Evolutionary conservation across 2,329 filamentous ascomycete species (phyloP).

Genomic region (Cercospora zeae-maydis): DNA sequence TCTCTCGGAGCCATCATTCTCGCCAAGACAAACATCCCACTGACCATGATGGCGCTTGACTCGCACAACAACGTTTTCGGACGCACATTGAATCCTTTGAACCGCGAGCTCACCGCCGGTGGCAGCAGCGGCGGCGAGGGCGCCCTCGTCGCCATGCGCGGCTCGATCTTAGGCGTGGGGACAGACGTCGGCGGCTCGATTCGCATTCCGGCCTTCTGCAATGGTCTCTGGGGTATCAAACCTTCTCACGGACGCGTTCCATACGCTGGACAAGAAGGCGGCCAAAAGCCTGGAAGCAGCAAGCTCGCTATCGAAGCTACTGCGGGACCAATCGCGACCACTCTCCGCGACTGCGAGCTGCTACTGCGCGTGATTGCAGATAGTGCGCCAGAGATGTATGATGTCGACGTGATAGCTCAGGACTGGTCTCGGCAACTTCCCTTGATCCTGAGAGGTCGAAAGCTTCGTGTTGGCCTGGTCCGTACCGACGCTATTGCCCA

Average conservation of each 20-base stretch:
- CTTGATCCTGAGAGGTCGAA: slow-evolving; percentile 25
- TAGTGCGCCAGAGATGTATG: slow-evolving; percentile 50
- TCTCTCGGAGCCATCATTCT: slow-evolving; percentile 49
- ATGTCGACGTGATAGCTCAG: slow-evolving; percentile 43
- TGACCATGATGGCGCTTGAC: slow-evolving; percentile 47
- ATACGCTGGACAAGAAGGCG: slow-evolving; percentile 52
- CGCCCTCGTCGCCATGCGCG: slow-evolving; percentile 49
- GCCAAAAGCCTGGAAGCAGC: slow-evolving; percentile 45
- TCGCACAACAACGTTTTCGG: slow-evolving; percentile 52
- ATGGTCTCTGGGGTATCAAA: slow-evolving; percentile 50
- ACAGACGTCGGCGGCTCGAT: slow-evolving; percentile 52
- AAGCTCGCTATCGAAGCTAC: slow-evolving; percentile 45
- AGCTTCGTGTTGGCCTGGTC: slow-evolving; percentile 48
- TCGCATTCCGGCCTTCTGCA: slow-evolving; percentile 50
- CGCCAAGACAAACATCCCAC: slow-evolving; percentile 54
- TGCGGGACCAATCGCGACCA: slow-evolving; percentile 48
- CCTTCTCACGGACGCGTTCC: slow-evolving; percentile 48
- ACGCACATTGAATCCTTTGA: slow-evolving; percentile 49
- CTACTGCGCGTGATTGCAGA: slow-evolving; percentile 54
- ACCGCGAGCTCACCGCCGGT: slow-evolving; percentile 49
- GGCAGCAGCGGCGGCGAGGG: slow-evolving; percentile 54
- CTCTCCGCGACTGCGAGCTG: slow-evolving; percentile 50
- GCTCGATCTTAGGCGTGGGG: slow-evolving; percentile 50
- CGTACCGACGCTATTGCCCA: slow-evolving; percentile 49
- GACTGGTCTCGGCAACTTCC: slow-evolving; percentile 37